These are phyloP conservation scores for Saccharomyces paradoxus DNA, from an alignment of 805 yeast genomes.

Conservation along the genomic window DNA sequence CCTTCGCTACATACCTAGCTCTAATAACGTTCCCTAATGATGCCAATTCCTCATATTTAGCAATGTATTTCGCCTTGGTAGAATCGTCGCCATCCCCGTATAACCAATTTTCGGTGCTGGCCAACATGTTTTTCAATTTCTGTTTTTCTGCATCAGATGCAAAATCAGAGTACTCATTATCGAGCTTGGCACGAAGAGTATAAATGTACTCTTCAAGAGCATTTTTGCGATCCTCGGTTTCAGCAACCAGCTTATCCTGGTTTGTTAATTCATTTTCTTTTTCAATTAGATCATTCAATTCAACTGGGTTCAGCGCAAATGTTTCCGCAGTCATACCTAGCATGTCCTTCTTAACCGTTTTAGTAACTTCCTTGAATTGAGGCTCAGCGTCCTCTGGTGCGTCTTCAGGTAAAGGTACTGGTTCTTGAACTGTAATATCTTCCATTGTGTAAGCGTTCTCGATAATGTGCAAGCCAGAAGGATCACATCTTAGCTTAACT, in stretches of 20 bases:
- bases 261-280: conserved; percentile 75
- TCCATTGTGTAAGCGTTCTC: conserved; percentile 93
- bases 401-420: conserved; percentile 49
- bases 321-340: conserved; percentile 54
- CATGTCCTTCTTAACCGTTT: conserved; percentile 84
- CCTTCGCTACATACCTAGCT: conserved; percentile 89
- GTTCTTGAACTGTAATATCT: conserved; percentile 84
- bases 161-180: conserved; percentile 79
- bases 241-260: conserved; percentile 93
- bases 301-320: conserved; percentile 49
- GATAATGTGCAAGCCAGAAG: conserved; percentile 88
- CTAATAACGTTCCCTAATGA: conserved; percentile 88
- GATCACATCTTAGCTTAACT: conserved; percentile 93
- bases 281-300: conserved; percentile 61
- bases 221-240: conserved; percentile 97
- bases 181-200: conserved; percentile 93
- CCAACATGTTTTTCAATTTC: conserved; percentile 61
- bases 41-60: conserved; percentile 95
- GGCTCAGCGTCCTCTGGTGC: conserved; percentile 63
- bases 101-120: conserved; percentile 94
- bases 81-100: conserved; percentile 96
- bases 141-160: conserved; percentile 88
- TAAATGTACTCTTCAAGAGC: conserved; percentile 97
- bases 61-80: conserved; percentile 92
- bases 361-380: conserved; percentile 81